Percentiles rank a stretch among this genome's conserved stretches.
Conservation (phyloP, 23 red algal genomes). For the Chondrus crispus region DNA sequence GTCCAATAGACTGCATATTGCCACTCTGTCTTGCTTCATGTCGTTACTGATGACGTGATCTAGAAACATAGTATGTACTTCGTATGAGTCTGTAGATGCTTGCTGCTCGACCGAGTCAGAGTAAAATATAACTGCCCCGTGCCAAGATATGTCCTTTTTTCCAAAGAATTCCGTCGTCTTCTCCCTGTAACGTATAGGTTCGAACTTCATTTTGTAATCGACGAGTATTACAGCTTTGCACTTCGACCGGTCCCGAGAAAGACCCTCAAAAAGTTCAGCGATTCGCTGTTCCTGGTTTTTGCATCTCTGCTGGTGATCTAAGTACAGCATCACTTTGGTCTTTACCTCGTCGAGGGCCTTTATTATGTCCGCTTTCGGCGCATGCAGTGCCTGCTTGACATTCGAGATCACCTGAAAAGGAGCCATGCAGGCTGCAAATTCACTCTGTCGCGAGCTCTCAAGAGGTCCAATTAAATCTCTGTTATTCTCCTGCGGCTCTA, state of each 20-base stretch:
- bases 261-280: not conserved
- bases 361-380: not conserved
- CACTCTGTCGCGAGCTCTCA: not conserved
- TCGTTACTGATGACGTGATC: not conserved
- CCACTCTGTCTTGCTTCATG: not conserved
- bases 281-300: not conserved
- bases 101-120: not conserved
- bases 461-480: too few relatives aligned
- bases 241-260: not conserved
- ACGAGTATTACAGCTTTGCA: not conserved
- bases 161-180: not conserved
- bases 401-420: not conserved
- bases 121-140: not conserved
- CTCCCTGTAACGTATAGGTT: not conserved
- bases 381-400: not conserved
- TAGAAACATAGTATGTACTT: not conserved
- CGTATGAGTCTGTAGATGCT: not conserved
- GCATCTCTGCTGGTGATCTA: not conserved
- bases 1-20: not conserved
- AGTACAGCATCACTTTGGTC: not conserved
- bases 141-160: not conserved
- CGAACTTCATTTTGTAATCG: conserved; percentile 10
- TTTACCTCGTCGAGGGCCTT: not conserved
- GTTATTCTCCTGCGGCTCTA: not conserved
- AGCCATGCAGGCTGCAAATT: not conserved